These are phyloP conservation scores for Penicillium sp. DNA, from an alignment of 2,329 filamentous ascomycete species.

Conservation along the genomic window DNA sequence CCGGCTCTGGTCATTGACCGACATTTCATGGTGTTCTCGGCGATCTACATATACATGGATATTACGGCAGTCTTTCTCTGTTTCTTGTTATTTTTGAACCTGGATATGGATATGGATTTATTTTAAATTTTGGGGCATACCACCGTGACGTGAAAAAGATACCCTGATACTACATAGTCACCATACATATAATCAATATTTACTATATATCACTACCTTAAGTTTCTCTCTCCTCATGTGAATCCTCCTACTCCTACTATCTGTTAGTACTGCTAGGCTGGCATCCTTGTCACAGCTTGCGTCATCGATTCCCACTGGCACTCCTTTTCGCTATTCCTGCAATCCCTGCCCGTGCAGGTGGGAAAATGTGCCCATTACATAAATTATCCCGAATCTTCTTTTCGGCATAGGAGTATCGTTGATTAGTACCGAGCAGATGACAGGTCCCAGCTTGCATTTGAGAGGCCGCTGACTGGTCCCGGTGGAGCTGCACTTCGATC, in stretches of 20 bases:
- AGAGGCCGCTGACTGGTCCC: conserved; percentile 4
- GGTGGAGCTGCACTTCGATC: conserved; percentile 18
- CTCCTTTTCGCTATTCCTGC: neutral
- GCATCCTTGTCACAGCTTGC: neutral
- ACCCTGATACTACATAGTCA: conserved; percentile 4
- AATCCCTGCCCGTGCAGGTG: neutral
- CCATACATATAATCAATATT: neutral
- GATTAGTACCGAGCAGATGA: too few relatives aligned
- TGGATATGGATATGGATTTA: neutral
- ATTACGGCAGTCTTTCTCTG: too few relatives aligned
- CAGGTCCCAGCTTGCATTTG: neutral
- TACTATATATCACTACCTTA: neutral
- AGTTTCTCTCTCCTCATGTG: too few relatives aligned
- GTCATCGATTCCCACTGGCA: neutral
- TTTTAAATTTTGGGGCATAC: conserved; percentile 2
- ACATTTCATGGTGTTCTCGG: conserved; percentile 9
- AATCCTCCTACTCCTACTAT: too few relatives aligned
- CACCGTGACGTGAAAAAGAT: conserved; percentile 3
- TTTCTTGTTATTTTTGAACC: too few relatives aligned
- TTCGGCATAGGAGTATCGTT: too few relatives aligned
- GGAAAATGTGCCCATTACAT: neutral
- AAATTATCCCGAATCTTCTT: neutral
- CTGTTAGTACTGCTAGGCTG: neutral
- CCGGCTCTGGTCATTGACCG: neutral
- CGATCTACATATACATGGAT: too few relatives aligned